These are phyloP conservation scores for Beauveria australis DNA, from an alignment of 2,329 filamentous ascomycete species.

Conservation along the genomic window DNA sequence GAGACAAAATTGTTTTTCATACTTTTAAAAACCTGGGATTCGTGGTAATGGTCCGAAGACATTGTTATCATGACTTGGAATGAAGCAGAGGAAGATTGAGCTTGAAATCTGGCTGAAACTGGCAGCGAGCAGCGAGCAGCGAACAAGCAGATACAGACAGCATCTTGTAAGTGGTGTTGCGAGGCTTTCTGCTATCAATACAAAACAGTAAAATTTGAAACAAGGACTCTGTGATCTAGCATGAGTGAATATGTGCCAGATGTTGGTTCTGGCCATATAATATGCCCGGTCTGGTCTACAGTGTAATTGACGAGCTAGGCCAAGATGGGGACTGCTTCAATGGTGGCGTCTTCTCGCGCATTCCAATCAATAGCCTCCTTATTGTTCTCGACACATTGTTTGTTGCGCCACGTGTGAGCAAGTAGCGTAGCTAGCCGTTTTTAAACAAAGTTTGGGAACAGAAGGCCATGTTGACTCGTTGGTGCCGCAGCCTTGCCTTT, in stretches of 20 bases:
- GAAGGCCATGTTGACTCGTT: no score
- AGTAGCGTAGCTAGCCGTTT: no score
- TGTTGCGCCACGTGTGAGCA: no score
- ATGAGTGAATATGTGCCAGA: not conserved
- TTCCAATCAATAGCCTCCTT: no score
- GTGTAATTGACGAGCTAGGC: no score
- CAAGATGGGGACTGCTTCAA: no score
- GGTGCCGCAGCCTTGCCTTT: no score
- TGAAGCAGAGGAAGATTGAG: not conserved
- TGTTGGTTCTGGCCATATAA: not conserved
- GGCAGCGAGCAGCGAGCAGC: not conserved
- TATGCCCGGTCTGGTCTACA: no score
- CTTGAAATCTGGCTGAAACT: not conserved
- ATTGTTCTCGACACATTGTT: no score
- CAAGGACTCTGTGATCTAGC: no score
- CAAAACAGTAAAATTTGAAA: constrained; percentile 8
- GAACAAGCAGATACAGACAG: not conserved
- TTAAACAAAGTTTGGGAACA: no score
- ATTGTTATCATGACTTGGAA: not conserved
- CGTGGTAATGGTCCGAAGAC: constrained; percentile 1
- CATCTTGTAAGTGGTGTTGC: not conserved
- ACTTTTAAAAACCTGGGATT: not conserved
- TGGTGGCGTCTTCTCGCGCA: no score
- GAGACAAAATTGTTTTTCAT: constrained; percentile 3
- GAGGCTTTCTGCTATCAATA: constrained; percentile 1